Conservation (phyloP, 2,329 filamentous ascomycete genomes). For the Fusarium pilosicola region DNA sequence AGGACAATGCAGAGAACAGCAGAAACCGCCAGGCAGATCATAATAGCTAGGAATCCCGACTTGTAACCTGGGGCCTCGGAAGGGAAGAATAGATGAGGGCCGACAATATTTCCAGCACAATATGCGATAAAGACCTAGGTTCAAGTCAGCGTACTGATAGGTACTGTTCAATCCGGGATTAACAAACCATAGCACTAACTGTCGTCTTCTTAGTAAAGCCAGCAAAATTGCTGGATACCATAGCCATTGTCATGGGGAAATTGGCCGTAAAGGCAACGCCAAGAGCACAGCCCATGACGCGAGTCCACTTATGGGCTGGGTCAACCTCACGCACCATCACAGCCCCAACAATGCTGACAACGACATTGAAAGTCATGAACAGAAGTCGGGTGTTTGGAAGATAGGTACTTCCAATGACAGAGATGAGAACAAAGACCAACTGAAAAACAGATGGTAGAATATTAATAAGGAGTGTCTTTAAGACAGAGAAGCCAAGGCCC, state of each 20-base stretch:
- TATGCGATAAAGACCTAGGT: not conserved
- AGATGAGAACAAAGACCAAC: not conserved
- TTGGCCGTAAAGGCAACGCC: not conserved
- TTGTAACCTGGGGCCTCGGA: not conserved
- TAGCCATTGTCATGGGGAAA: not conserved
- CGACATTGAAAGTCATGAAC: not conserved
- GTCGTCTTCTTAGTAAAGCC: not conserved
- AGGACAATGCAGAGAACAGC: not conserved
- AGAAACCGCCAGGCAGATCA: not conserved
- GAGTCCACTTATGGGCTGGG: not conserved
- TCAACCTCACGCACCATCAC: not conserved
- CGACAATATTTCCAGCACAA: not conserved
- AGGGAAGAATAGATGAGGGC: not conserved
- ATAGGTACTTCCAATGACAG: not conserved
- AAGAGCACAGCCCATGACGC: not conserved
- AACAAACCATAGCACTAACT: not conserved
- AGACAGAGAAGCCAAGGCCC: not conserved
- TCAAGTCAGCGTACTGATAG: not conserved
- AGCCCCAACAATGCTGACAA: not conserved
- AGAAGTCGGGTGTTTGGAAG: not conserved
- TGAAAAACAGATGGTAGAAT: not conserved
- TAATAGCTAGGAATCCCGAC: not conserved
- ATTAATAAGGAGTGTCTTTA: not conserved
- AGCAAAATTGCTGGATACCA: not conserved
- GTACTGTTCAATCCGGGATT: rapidly evolving